phyloP scores from a whole-genome alignment of 306 rosid species.

The Pyrus pyrifolia region DNA sequence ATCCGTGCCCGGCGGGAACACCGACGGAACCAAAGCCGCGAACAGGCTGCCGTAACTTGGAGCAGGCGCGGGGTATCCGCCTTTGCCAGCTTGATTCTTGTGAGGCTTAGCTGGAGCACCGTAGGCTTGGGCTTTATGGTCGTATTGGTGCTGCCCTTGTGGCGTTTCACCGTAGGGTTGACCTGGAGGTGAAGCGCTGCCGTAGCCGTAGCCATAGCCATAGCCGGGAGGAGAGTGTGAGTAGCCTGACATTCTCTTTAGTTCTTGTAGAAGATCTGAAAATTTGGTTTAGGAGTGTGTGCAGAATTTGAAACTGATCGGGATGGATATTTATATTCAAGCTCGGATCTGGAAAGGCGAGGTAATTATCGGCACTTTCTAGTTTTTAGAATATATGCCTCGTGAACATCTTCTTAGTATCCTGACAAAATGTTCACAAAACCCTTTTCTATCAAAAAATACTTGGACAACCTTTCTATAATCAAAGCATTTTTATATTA shows the following conservation, averaged over 20 bases:
- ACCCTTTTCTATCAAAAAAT: no score
- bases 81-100: slow-evolving; percentile 2
- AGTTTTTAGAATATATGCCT: no score
- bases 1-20: slow-evolving; percentile 87
- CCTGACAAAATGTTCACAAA: no score
- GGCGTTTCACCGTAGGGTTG: slow-evolving; percentile 30
- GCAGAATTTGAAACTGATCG: neutral
- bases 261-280: neutral
- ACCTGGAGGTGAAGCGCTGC: slow-evolving; percentile 15
- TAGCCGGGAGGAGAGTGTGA: slow-evolving; percentile 32
- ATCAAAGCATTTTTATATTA: no score
- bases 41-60: slow-evolving; percentile 40
- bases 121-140: neutral
- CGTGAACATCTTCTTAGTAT: no score
- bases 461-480: no score
- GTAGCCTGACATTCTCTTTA: slow-evolving; percentile 43
- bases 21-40: slow-evolving; percentile 67
- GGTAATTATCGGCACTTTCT: neutral
- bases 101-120: slow-evolving; percentile 19
- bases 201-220: slow-evolving; percentile 17
- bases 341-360: neutral
- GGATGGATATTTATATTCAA: neutral
- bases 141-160: neutral
- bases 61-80: slow-evolving; percentile 38
- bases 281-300: neutral